Evolutionary conservation across 257 asterid species (phyloP).

Genomic region (Przewalskia tangutica): DNA sequence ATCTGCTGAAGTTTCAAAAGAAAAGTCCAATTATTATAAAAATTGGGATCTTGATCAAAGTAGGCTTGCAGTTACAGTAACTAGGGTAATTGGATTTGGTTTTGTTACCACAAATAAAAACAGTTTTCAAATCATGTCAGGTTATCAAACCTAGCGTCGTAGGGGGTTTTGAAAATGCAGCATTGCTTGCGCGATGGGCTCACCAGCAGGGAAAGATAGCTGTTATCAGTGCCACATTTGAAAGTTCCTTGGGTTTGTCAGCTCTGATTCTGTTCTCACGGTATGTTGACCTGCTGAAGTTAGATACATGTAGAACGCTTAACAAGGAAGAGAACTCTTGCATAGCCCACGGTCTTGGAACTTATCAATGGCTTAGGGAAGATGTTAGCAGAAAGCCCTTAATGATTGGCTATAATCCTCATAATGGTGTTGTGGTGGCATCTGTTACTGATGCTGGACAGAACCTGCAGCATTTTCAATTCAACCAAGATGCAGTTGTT

Average conservation of each 20-base stretch:
- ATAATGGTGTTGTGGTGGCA: conserved; percentile 43
- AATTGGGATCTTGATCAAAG: background rate
- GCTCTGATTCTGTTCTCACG: conserved; percentile 66
- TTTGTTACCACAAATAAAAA: background rate
- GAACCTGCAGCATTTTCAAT: conserved; percentile 42
- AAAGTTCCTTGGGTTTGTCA: conserved; percentile 72
- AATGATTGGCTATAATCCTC: conserved; percentile 31
- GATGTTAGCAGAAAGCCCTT: conserved; percentile 47
- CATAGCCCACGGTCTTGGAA: conserved; percentile 84
- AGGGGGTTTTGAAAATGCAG: conserved; percentile 92
- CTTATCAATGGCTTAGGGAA: conserved; percentile 84
- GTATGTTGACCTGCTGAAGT: conserved; percentile 61
- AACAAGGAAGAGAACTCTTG: conserved; percentile 32
- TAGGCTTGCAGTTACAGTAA: background rate
- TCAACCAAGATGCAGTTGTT: conserved; percentile 44
- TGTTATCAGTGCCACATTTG: conserved; percentile 84
- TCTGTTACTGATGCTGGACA: conserved; percentile 60
- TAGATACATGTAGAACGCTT: conserved; percentile 35
- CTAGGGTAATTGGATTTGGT: background rate
- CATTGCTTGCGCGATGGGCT: conserved; percentile 83
- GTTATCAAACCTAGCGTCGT: conserved; percentile 87
- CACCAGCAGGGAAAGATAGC: conserved; percentile 76
- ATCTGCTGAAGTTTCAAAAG: background rate
- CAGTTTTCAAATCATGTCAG: conserved; percentile 21
- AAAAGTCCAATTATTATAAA: background rate